Base-by-base conservation (phyloP, 2,329 filamentous ascomycete genomes). In the Fusarium sp. region DNA sequence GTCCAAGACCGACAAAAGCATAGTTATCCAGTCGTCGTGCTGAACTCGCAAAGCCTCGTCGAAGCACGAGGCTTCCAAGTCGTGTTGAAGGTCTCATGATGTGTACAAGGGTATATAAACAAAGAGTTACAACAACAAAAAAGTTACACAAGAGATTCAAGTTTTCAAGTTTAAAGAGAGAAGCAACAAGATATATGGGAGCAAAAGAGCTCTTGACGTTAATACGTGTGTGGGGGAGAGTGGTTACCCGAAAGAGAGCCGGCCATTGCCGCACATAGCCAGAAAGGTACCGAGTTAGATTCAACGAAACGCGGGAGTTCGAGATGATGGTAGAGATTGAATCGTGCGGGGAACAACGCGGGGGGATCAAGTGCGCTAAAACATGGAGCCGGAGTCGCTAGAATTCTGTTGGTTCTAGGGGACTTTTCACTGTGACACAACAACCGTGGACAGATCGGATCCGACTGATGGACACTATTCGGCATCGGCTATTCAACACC, bases 1-100 rank as follows among this genome's bases (percentile, higher is more conserved):
- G 89, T 7, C 89, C 89, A 16, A 91, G 81, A 16, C 89, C 89
- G 65, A 91, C 86, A 76, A 91, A 91, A 77, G 86, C 89, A 82
- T 90, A 91, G 52, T 81, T 87, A 52, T 90, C 87, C 64, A 87
- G 77, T 67, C 86, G 82, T 31, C 82, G 79, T 13, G 86, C 65
- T 59, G 89, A 86, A 11, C 83, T 84, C 22, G 88, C 86, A 78
- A 91, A 91, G n/a, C 82, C 81, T 63, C 89, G 85, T 68, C 82
- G 83, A 72, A 85, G 85, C 67, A 80, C 78, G 43, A 81, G 71
- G 66, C 79, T 75, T 39, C 75, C 77, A 20, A 82, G 68, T 13
- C 78, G 80, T 3, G 65, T 24, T 45, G 71, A 67, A 67, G 73
- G 50, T 73, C 76, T 78, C 77, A 79, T 75, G 4, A 20, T 13